Conservation (phyloP, 1,139 yeast species). For the Zhuliangozyma parablackwelliae region DNA sequence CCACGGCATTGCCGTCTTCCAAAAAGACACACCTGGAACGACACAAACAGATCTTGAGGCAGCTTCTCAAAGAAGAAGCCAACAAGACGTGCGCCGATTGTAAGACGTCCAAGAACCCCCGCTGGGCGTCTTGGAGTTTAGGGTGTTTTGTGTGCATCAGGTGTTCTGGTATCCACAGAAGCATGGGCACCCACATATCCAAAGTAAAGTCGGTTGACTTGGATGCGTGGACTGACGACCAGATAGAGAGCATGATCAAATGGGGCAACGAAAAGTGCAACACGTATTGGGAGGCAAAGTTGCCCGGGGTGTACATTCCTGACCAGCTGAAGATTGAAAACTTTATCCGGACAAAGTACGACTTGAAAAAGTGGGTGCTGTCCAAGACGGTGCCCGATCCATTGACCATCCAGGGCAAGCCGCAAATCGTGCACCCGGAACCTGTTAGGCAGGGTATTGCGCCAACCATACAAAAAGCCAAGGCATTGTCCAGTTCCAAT, state of each 20-base stretch:
- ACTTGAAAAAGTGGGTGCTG: constrained; percentile 77
- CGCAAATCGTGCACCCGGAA: neutral
- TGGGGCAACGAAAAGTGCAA: constrained; percentile 89
- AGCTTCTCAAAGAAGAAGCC: constrained; percentile 67
- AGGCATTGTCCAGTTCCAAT: neutral
- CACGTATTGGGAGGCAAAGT: constrained; percentile 72
- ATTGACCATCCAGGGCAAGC: constrained; percentile 23
- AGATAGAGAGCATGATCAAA: constrained; percentile 71
- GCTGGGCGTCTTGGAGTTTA: constrained; percentile 97
- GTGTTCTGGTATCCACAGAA: constrained; percentile 93
- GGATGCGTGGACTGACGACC: constrained; percentile 96
- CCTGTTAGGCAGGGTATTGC: neutral
- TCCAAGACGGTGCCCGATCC: constrained; percentile 57
- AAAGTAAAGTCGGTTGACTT: constrained; percentile 86
- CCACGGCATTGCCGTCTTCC: constrained; percentile 33
- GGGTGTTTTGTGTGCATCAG: constrained; percentile 88
- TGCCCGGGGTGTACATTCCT: constrained; percentile 71
- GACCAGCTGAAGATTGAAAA: constrained; percentile 83
- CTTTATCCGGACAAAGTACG: constrained; percentile 89
- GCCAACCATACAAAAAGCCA: no score
- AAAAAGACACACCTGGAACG: constrained; percentile 44
- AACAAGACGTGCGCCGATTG: constrained; percentile 89
- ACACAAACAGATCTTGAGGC: constrained; percentile 67
- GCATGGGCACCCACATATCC: constrained; percentile 92
- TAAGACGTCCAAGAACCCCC: constrained; percentile 80